Evolutionary conservation across 805 yeast genomes (phyloP).

Genomic region (Metschnikowia baotianmanensis): DNA sequence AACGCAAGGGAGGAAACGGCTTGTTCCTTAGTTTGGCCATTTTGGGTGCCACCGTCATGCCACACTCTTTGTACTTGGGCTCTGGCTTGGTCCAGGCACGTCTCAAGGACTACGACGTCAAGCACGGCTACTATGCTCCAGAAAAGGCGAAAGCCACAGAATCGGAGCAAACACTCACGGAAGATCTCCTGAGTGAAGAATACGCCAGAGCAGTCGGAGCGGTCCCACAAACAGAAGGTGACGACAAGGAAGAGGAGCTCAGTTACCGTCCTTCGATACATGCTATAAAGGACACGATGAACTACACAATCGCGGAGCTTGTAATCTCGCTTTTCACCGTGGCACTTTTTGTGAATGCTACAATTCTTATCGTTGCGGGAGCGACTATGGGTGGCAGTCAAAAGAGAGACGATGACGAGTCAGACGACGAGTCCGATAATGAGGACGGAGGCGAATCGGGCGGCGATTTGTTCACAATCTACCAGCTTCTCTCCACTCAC

Average conservation of each 20-base stretch:
- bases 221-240: not conserved
- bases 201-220: slow-evolving; percentile 13
- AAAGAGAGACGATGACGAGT: slow-evolving; percentile 22
- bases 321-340: slow-evolving; percentile 79
- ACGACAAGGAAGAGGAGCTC: slow-evolving; percentile 31
- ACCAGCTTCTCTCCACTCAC: slow-evolving; percentile 63
- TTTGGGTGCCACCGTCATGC: slow-evolving; percentile 94
- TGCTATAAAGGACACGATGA: slow-evolving; percentile 78
- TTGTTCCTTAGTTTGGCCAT: slow-evolving; percentile 77
- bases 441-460: slow-evolving; percentile 35
- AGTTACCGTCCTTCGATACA: slow-evolving; percentile 69
- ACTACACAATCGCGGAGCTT: slow-evolving; percentile 78
- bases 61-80: slow-evolving; percentile 82
- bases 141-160: not conserved
- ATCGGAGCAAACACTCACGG: not conserved
- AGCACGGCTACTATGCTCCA: slow-evolving; percentile 55
- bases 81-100: slow-evolving; percentile 87
- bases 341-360: slow-evolving; percentile 89
- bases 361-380: slow-evolving; percentile 89
- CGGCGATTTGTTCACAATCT: slow-evolving; percentile 82
- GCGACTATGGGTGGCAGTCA: slow-evolving; percentile 56
- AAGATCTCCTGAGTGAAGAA: slow-evolving; percentile 10
- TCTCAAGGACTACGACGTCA: slow-evolving; percentile 66
- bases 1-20: slow-evolving; percentile 44
- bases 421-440: slow-evolving; percentile 18